phyloP scores from a whole-genome alignment of 176 grass and related monocot species.

The Luzula sylvatica region DNA sequence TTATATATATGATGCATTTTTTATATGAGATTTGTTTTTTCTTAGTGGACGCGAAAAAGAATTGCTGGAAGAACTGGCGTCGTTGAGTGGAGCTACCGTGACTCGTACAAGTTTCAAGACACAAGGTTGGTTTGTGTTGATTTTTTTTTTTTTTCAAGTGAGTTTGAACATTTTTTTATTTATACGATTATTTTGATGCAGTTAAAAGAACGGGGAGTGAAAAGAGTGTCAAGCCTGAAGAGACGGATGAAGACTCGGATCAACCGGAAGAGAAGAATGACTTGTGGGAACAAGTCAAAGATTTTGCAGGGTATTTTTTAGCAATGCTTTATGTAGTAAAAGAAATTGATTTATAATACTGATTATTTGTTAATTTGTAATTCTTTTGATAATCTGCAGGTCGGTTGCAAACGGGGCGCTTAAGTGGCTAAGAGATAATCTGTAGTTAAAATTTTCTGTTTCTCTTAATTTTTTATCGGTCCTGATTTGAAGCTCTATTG shows the following conservation, averaged over 20 bases:
- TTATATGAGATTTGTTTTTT: conserved; percentile 12
- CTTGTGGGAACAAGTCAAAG: conserved; percentile 77
- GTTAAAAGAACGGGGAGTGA: conserved; percentile 36
- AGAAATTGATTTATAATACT: neutral
- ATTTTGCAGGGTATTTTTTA: conserved; percentile 78
- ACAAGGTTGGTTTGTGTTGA: conserved; percentile 36
- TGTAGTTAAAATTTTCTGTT: conserved; percentile 25
- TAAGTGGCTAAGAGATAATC: conserved; percentile 63
- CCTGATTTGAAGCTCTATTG: neutral
- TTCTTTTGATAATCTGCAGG: conserved; percentile 28
- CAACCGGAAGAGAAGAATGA: conserved; percentile 46
- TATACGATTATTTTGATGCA: conserved; percentile 19
- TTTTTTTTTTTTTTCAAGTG: conserved; percentile 1
- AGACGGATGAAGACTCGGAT: conserved; percentile 26
- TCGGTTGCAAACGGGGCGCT: conserved; percentile 41
- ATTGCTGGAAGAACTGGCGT: conserved; percentile 84
- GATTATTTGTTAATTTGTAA: neutral
- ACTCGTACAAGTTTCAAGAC: conserved; percentile 30
- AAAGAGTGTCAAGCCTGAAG: conserved; percentile 28
- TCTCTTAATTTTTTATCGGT: neutral
- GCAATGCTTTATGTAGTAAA: neutral
- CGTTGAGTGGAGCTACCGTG: conserved; percentile 38
- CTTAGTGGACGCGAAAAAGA: conserved; percentile 61
- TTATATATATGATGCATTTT: neutral
- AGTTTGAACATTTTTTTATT: conserved; percentile 14